These are phyloP conservation scores for Penicillium alfredii DNA, from an alignment of 495 filamentous ascomycete species.

Conservation along the genomic window DNA sequence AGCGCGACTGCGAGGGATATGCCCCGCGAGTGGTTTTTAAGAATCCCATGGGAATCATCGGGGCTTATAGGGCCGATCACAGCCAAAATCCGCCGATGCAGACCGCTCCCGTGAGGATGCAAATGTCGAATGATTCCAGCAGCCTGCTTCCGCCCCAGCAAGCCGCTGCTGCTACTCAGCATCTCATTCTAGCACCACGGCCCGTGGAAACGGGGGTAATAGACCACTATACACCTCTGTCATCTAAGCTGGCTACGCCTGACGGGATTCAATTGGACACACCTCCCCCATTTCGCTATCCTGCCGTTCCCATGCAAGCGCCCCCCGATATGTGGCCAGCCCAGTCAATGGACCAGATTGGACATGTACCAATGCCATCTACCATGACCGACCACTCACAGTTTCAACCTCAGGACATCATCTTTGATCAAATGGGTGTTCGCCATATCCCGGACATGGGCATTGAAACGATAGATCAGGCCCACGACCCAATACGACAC, in stretches of 20 bases:
- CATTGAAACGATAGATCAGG: neutral
- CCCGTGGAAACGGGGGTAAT: constrained; percentile 11
- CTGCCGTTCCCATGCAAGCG: constrained; percentile 9
- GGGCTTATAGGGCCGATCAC: constrained; percentile 29
- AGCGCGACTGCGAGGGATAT: constrained; percentile 90
- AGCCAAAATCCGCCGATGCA: constrained; percentile 17
- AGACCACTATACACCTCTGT: constrained; percentile 10
- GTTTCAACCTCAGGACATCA: too few species aligned
- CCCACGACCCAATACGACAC: too few species aligned
- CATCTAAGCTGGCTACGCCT: neutral
- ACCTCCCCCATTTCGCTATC: constrained; percentile 18
- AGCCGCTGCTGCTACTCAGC: constrained; percentile 26
- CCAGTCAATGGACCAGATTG: constrained; percentile 1
- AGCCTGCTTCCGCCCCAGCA: constrained; percentile 19
- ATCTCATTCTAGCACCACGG: constrained; percentile 34
- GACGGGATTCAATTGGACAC: neutral
- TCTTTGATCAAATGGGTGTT: too few species aligned
- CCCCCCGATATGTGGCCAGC: constrained; percentile 7
- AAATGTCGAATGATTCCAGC: constrained; percentile 18
- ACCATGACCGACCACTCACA: constrained; percentile 6
- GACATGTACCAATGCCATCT: neutral
- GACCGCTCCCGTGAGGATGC: constrained; percentile 12
- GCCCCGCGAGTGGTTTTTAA: constrained; percentile 91
- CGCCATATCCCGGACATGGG: neutral
- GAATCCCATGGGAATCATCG: constrained; percentile 64